Evolutionary conservation across 352 stramenopile genomes (phyloP).

Genomic region (Phytopythium montanum): DNA sequence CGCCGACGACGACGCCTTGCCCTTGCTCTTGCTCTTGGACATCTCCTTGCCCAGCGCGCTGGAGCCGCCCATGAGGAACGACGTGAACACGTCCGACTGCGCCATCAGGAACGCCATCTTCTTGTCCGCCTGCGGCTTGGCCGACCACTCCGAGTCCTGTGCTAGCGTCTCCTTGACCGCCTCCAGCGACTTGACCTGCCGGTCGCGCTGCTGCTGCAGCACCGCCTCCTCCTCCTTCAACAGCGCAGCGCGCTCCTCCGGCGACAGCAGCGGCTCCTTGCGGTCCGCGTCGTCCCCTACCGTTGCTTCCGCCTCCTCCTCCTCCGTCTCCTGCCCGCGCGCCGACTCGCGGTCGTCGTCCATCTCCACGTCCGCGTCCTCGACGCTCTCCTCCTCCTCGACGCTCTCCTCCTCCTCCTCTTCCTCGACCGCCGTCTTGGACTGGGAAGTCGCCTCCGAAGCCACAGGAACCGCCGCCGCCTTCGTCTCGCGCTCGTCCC

Average conservation of each 20-base stretch:
- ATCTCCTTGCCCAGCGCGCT: conserved; percentile 78
- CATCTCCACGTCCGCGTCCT: conserved; percentile 20
- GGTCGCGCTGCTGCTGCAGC: conserved; percentile 72
- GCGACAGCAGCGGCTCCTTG: conserved; percentile 41
- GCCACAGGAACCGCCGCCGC: not conserved
- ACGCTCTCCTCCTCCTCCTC: conserved; percentile 22
- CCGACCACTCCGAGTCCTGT: conserved; percentile 43
- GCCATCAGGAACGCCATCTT: conserved; percentile 89
- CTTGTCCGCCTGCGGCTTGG: conserved; percentile 54
- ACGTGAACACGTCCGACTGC: conserved; percentile 87
- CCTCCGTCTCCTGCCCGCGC: conserved; percentile 10
- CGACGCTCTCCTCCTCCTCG: conserved; percentile 32
- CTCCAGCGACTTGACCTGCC: conserved; percentile 70
- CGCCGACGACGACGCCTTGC: too few species aligned
- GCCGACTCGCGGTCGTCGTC: conserved; percentile 7
- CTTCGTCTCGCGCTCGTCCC: conserved; percentile 8
- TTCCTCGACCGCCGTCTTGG: too few species aligned
- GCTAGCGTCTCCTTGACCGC: conserved; percentile 57
- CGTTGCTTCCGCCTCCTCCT: conserved; percentile 9
- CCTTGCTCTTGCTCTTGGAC: conserved; percentile 47
- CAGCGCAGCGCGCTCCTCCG: conserved; percentile 55
- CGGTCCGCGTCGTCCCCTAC: conserved; percentile 24
- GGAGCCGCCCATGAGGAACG: conserved; percentile 82
- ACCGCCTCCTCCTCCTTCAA: conserved; percentile 65
- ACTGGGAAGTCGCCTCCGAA: not conserved